Evolutionary conservation across 257 asterid genomes (phyloP).

Genomic region (Petunia secreta): DNA sequence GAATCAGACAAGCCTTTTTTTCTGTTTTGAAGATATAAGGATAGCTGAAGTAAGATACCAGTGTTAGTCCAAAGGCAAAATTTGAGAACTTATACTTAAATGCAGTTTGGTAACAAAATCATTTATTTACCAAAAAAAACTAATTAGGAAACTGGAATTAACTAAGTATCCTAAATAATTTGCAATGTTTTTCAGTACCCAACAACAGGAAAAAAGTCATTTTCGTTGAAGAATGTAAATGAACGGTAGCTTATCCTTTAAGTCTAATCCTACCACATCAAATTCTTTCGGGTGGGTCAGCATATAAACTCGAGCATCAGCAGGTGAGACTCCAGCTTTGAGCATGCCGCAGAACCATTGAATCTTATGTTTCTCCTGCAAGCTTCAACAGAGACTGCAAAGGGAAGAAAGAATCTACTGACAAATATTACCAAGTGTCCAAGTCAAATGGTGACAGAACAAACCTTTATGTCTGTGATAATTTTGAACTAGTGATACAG

Average conservation of each 20-base stretch:
- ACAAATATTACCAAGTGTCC: neutral
- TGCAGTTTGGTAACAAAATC: too few relatives aligned
- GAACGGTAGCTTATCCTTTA: neutral
- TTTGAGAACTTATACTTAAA: too few relatives aligned
- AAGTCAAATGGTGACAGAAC: neutral
- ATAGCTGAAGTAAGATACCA: too few relatives aligned
- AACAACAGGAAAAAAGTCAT: conserved; percentile 6
- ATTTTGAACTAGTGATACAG: neutral
- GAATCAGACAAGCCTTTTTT: neutral
- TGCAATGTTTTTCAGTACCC: neutral
- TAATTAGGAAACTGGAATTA: neutral
- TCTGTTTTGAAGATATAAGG: neutral
- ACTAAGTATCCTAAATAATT: neutral
- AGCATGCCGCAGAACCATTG: conserved; percentile 81
- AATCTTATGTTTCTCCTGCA: conserved; percentile 92
- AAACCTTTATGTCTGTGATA: neutral
- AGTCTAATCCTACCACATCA: conserved; percentile 69
- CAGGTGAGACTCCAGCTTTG: conserved; percentile 90
- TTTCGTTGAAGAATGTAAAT: neutral
- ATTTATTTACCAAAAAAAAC: too few relatives aligned
- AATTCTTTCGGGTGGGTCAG: conserved; percentile 95
- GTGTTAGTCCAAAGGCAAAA: too few relatives aligned
- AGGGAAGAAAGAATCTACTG: neutral
- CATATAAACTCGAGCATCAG: conserved; percentile 95
- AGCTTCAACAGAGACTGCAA: conserved; percentile 89